Conservation (phyloP, 208 protist genomes). For the Leishmania turanica region DNA sequence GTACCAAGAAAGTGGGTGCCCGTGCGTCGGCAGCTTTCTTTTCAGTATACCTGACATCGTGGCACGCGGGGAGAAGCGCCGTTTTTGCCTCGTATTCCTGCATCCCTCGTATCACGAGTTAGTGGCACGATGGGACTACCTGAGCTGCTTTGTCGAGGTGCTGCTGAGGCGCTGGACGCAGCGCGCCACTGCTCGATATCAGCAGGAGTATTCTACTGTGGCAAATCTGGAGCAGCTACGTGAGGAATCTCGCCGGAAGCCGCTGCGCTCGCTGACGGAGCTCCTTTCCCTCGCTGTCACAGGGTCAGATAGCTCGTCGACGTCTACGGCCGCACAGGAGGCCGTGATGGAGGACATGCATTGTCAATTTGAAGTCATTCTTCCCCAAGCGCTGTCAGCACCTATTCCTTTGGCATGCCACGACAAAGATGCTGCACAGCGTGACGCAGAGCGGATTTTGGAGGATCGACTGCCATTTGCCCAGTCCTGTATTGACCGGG, state of each 20-base stretch:
- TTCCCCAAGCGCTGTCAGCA: conserved; percentile 19
- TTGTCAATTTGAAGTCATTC: conserved; percentile 23
- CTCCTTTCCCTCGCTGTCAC: conserved; percentile 24
- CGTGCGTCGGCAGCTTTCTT: conserved; percentile 59
- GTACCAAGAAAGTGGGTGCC: conserved; percentile 66
- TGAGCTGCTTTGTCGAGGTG: conserved; percentile 44
- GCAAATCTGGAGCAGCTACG: conserved; percentile 60
- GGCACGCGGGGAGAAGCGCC: conserved; percentile 75
- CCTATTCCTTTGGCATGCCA: conserved; percentile 1
- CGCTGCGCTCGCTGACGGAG: conserved; percentile 54
- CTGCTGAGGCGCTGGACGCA: conserved; percentile 45
- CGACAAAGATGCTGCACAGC: conserved; percentile 11
- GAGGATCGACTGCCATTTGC: conserved; percentile 32
- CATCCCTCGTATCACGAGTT: conserved; percentile 64
- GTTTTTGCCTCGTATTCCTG: conserved; percentile 74
- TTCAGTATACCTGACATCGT: conserved; percentile 86
- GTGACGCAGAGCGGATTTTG: conserved; percentile 17
- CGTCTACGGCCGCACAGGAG: neutral
- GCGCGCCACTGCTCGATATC: conserved; percentile 37
- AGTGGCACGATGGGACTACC: conserved; percentile 44
- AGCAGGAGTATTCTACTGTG: conserved; percentile 59
- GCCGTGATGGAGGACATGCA: conserved; percentile 26
- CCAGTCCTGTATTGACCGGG: conserved; percentile 18
- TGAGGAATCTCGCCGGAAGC: conserved; percentile 59
- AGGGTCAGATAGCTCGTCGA: neutral